These are phyloP conservation scores for Quercus tomentella DNA, from an alignment of 331 rosid species.

Conservation along the genomic window DNA sequence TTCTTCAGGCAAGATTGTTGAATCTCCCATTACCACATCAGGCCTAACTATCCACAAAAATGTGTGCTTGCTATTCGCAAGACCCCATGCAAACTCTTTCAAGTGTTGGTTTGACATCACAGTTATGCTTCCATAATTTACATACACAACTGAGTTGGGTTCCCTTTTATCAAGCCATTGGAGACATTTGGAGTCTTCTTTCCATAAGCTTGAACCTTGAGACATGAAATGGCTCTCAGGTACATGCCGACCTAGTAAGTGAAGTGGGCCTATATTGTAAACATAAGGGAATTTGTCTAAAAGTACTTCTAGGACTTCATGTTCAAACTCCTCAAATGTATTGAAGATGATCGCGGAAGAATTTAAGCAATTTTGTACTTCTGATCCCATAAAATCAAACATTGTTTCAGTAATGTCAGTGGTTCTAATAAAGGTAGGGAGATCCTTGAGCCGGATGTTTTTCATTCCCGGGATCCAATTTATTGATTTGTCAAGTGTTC, in stretches of 20 bases:
- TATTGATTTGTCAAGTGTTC: slow-evolving; percentile 16
- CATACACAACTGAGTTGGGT: slow-evolving; percentile 32
- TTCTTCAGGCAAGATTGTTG: too few relatives aligned
- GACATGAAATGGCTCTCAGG: slow-evolving; percentile 13
- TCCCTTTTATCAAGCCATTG: slow-evolving; percentile 36
- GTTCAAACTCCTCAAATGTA: slow-evolving; percentile 45
- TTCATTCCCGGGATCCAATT: slow-evolving; percentile 38
- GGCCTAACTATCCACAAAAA: too few relatives aligned
- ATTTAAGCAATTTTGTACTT: slow-evolving; percentile 24
- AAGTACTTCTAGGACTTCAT: slow-evolving; percentile 24
- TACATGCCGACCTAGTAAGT: slow-evolving; percentile 12
- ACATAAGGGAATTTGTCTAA: slow-evolving; percentile 12
- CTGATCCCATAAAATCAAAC: slow-evolving; percentile 9
- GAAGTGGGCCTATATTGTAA: slow-evolving; percentile 34
- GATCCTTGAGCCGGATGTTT: slow-evolving; percentile 40
- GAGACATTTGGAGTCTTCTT: slow-evolving; percentile 31
- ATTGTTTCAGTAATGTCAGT: slow-evolving; percentile 9
- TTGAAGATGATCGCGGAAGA: slow-evolving; percentile 43
- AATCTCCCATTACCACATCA: too few relatives aligned
- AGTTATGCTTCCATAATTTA: slow-evolving; percentile 42
- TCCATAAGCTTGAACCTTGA: slow-evolving; percentile 24
- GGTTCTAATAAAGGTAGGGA: slow-evolving; percentile 41
- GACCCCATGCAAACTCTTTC: slow-evolving; percentile 48
- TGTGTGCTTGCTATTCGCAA: slow-evolving; percentile 23
- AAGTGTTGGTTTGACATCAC: slow-evolving; percentile 27